phyloP scores from a whole-genome alignment of 768 basidiomycete genomes.

The Boletus vermiculosoides region DNA sequence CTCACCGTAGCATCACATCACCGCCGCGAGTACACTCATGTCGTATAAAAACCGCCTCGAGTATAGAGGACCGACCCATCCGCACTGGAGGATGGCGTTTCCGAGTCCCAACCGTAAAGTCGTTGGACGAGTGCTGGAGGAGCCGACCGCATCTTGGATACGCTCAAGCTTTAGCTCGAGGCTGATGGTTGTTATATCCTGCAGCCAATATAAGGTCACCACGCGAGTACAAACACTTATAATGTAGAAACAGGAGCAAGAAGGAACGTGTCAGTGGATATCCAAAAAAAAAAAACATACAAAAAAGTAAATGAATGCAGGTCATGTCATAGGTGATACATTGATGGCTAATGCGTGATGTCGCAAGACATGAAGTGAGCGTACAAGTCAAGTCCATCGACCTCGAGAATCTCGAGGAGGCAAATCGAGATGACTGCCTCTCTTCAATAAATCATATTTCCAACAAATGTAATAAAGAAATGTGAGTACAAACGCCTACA shows the following conservation, averaged over 20 bases:
- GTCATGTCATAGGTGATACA: not conserved
- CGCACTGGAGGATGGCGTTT: no score
- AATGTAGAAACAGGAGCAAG: constrained; percentile 1
- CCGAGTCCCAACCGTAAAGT: no score
- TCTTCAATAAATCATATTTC: constrained; percentile 12
- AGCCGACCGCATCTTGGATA: no score
- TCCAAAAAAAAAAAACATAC: constrained; percentile 4
- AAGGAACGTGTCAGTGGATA: constrained; percentile 4
- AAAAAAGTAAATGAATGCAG: constrained; percentile 2
- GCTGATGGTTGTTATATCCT: no score
- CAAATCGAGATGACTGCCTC: constrained; percentile 17
- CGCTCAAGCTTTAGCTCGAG: no score
- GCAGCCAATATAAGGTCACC: no score
- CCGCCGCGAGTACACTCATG: no score
- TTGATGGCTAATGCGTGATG: constrained; percentile 3
- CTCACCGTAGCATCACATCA: no score
- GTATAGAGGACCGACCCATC: no score
- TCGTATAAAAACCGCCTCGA: no score
- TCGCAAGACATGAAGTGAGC: constrained; percentile 17
- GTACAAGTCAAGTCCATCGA: constrained; percentile 14
- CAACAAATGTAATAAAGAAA: constrained; percentile 1
- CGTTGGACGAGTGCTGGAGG: no score
- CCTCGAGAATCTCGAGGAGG: constrained; percentile 11
- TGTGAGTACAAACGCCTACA: constrained; percentile 13
- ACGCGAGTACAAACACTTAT: constrained; percentile 10